Base-by-base conservation (phyloP, 495 filamentous ascomycete genomes). In the Talaromyces trachyspermus region DNA sequence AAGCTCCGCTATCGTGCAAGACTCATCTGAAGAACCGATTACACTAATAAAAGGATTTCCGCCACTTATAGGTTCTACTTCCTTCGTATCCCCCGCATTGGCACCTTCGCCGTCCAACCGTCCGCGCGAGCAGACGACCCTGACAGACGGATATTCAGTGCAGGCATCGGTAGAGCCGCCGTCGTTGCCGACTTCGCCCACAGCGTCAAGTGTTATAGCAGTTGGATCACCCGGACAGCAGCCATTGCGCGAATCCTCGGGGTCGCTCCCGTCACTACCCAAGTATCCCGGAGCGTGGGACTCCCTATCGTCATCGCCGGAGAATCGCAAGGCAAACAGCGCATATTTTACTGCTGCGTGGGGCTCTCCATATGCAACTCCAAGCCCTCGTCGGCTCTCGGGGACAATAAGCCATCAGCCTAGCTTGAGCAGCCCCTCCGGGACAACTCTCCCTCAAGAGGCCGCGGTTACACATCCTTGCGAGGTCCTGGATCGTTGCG, bases 281-380 rank as follows among this genome's bases (percentile, higher is more conserved):
- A 59, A 56, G 50, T 59, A 62, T 35, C 61, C 58, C 20, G 54
- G 55, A 8, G 46, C 57, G 23, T 59, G 56, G 49, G 69, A 71
- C 25, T 69, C 69, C n/a, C 52, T 59, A 20, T 56, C 60, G 6
- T 64, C 42, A 22, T 73, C 68, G n/a, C 68, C 68, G 36, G 66
- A 67, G 42, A 65, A 70, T 56, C 60, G 56, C 15, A 68, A 57
- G 48, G 58, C 65, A 17, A 72, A 66, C 49, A 75, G 70, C 49
- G 54, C 68, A 50, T 81, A 80, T 63, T 82, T 79, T 50, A 81
- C 80, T 24, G 80, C 80, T 18, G 79, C 76, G 55, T 87, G 83
- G 84, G 84, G 84, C 9, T 88, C 84, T 10, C 84, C 84, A 46
- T 87, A 87, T 65, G 79, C 75, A 27, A 66, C 70, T 43, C 72